Conservation (phyloP, 2,329 filamentous ascomycete genomes). For the Talaromyces sp. region DNA sequence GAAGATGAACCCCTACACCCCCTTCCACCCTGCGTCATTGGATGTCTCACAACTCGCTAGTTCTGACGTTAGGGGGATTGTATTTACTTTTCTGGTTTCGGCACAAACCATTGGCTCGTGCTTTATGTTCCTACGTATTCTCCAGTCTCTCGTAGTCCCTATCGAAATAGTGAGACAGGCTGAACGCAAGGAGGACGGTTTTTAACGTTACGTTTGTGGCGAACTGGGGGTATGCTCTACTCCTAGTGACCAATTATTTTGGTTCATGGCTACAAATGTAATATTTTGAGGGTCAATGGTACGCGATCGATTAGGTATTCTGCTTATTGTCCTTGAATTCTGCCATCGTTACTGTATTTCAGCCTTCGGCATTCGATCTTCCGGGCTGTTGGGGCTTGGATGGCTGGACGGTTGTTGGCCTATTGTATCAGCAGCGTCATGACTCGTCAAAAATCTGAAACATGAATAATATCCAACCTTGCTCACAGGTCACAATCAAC, state of each 20-base stretch:
- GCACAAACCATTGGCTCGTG: slow-evolving; percentile 10
- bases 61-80: background rate
- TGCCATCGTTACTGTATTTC: background rate
- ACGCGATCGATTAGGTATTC: background rate
- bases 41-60: background rate
- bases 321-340: background rate
- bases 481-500: background rate
- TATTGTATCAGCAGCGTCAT: background rate
- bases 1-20: background rate
- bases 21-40: slow-evolving; percentile 7
- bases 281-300: background rate
- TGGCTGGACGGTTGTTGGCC: background rate
- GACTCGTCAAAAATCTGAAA: slow-evolving; percentile 3
- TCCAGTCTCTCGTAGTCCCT: background rate
- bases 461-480: background rate
- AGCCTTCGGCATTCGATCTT: background rate
- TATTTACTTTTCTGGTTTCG: background rate
- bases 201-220: background rate
- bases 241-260: background rate
- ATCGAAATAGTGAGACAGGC: background rate
- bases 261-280: background rate
- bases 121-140: background rate
- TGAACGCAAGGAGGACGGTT: background rate
- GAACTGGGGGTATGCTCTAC: background rate
- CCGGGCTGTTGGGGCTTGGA: background rate